Evolutionary conservation across 2,329 filamentous ascomycete genomes (phyloP).

Genomic region (Plenodomus lindquistii): DNA sequence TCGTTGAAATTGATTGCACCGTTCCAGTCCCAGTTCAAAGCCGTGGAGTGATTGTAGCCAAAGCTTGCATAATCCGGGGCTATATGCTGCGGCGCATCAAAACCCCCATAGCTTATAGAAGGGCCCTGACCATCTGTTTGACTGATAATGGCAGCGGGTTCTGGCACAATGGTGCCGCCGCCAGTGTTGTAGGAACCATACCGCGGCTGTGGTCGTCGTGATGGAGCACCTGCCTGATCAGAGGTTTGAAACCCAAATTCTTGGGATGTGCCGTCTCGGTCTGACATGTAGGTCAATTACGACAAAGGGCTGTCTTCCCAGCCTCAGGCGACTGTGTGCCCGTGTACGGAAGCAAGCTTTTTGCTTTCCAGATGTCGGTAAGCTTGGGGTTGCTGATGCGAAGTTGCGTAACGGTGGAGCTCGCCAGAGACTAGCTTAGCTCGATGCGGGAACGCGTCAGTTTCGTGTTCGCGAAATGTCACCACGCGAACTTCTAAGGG

Average conservation of each 20-base stretch:
- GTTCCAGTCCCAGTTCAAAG: slow-evolving; percentile 46
- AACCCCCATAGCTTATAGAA: slow-evolving; percentile 23
- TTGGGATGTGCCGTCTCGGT: slow-evolving; percentile 26
- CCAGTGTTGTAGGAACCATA: slow-evolving; percentile 34
- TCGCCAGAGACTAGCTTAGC: slow-evolving; percentile 11
- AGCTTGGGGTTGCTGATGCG: slow-evolving; percentile 22
- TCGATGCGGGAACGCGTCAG: slow-evolving; percentile 7
- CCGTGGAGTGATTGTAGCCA: slow-evolving; percentile 28
- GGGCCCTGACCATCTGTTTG: slow-evolving; percentile 21
- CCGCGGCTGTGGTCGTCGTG: slow-evolving; percentile 19
- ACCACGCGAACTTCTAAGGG: not conserved
- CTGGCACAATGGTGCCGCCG: slow-evolving; percentile 23
- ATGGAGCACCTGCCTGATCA: slow-evolving; percentile 34
- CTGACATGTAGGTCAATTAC: slow-evolving; percentile 34
- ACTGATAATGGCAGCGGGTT: slow-evolving; percentile 17
- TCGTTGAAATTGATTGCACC: slow-evolving; percentile 39
- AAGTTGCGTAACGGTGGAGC: slow-evolving; percentile 26
- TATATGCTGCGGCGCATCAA: slow-evolving; percentile 20
- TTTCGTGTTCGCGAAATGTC: not conserved
- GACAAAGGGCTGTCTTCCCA: slow-evolving; percentile 12
- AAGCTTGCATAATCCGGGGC: slow-evolving; percentile 19
- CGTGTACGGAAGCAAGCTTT: slow-evolving; percentile 6
- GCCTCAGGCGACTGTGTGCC: slow-evolving; percentile 16
- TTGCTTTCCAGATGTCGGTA: not conserved
- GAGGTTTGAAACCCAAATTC: slow-evolving; percentile 40